Percentiles rank a stretch among this genome's conserved stretches.
These are phyloP conservation scores for Debaryomyces nepalensis DNA, from an alignment of 1,139 yeast genomes.

Conservation along the genomic window DNA sequence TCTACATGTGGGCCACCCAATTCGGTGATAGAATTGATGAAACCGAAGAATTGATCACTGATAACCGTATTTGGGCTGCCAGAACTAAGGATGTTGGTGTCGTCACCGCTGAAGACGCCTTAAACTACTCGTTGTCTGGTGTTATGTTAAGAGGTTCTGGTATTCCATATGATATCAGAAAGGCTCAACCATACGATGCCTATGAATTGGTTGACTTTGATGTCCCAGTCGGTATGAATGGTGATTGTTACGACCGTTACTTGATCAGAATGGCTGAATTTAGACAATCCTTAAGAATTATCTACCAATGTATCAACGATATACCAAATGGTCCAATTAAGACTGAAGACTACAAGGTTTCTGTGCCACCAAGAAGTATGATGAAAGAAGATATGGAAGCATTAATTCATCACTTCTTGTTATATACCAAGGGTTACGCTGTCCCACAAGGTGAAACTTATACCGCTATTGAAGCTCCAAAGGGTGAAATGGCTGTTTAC, in stretches of 20 bases:
- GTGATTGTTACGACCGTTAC: slow-evolving; percentile 92
- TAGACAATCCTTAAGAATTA: slow-evolving; percentile 87
- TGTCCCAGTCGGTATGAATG: slow-evolving; percentile 82
- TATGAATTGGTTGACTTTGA: slow-evolving; percentile 87
- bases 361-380: slow-evolving; percentile 78
- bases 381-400: slow-evolving; percentile 97
- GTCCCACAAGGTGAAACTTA: slow-evolving; percentile 93
- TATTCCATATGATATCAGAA: slow-evolving; percentile 84
- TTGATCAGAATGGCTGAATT: slow-evolving; percentile 89
- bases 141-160: slow-evolving; percentile 94
- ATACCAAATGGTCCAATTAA: slow-evolving; percentile 94
- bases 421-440: slow-evolving; percentile 85
- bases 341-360: slow-evolving; percentile 86
- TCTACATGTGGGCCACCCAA: slow-evolving; percentile 96
- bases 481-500: slow-evolving; percentile 94
- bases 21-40: slow-evolving; percentile 93
- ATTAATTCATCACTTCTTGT: slow-evolving; percentile 83
- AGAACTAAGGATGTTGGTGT: slow-evolving; percentile 83
- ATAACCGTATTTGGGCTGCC: slow-evolving; percentile 91
- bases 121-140: slow-evolving; percentile 80
- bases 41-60: slow-evolving; percentile 86
- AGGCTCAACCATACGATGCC: slow-evolving; percentile 89
- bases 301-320: slow-evolving; percentile 87
- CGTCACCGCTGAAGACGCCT: slow-evolving; percentile 85
- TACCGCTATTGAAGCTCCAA: slow-evolving; percentile 92